Conservation (phyloP, 345 rosid species). For the Camelina hispida region DNA sequence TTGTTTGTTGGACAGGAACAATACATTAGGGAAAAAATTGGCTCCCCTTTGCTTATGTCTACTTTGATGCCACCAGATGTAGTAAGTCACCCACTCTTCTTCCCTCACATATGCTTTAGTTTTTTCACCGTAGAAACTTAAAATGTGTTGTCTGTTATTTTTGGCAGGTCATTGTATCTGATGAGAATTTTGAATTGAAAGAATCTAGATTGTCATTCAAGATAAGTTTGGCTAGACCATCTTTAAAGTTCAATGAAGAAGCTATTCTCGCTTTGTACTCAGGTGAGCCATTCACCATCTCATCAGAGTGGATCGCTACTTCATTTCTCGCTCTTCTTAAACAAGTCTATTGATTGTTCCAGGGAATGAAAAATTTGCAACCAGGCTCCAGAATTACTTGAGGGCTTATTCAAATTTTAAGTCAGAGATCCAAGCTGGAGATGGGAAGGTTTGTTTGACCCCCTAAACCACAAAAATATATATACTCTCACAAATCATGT, state of each 20-base stretch:
- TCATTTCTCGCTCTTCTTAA: neutral
- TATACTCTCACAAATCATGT: no score
- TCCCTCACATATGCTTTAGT: constrained; percentile 6
- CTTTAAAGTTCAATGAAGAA: constrained; percentile 57
- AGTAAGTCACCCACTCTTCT: constrained; percentile 50
- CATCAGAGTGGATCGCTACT: neutral
- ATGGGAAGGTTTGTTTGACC: constrained; percentile 64
- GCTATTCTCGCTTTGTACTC: constrained; percentile 59
- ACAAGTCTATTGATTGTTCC: neutral
- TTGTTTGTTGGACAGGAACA: constrained; percentile 55
- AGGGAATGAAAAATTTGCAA: constrained; percentile 42
- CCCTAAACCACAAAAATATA: no score
- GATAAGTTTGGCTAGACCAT: constrained; percentile 67
- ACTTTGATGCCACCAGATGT: constrained; percentile 68
- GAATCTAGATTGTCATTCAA: constrained; percentile 51
- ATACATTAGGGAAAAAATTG: constrained; percentile 79
- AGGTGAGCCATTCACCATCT: constrained; percentile 49
- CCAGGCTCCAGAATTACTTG: constrained; percentile 63
- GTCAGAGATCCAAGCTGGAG: constrained; percentile 69
- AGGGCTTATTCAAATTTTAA: constrained; percentile 72
- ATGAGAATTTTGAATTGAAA: neutral
- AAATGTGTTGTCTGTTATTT: constrained; percentile 8
- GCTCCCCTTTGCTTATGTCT: constrained; percentile 72
- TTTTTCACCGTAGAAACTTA: neutral
- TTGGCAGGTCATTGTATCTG: constrained; percentile 65